Evolutionary conservation across 2,329 filamentous ascomycete species (phyloP).

Genomic region (Alternaria ventricosa): DNA sequence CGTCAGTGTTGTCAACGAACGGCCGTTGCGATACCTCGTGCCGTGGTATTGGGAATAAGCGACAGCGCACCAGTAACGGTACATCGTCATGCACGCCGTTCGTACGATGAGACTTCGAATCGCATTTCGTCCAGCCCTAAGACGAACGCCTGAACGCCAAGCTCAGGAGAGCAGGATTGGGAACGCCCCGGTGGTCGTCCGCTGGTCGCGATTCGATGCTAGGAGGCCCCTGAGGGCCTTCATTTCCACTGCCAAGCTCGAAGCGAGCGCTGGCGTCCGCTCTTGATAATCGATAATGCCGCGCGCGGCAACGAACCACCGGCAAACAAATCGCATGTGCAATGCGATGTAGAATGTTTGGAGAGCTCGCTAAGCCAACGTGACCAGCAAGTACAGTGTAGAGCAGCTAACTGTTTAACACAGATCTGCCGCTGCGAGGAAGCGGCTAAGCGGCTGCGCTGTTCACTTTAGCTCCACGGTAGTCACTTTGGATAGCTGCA

Average conservation of each 20-base stretch:
- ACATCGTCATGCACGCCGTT: neutral
- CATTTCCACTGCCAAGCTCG: conserved; percentile 13
- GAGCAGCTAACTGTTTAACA: neutral
- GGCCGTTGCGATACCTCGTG: neutral
- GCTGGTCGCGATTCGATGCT: conserved; percentile 4
- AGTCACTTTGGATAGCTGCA: neutral
- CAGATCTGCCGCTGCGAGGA: neutral
- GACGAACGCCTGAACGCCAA: neutral
- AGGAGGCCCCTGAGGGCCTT: neutral
- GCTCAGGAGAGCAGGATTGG: neutral
- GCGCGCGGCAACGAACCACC: neutral
- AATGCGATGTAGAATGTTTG: neutral
- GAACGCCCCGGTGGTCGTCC: neutral
- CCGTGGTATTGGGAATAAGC: neutral
- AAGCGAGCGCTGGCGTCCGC: conserved; percentile 2
- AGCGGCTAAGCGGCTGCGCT: neutral
- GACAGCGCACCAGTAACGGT: neutral
- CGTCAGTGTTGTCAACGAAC: neutral
- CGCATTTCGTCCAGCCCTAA: neutral
- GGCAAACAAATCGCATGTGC: neutral
- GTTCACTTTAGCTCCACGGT: neutral
- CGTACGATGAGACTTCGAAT: neutral
- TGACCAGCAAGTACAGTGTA: neutral
- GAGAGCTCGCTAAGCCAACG: neutral
- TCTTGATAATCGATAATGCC: conserved; percentile 2